phyloP scores from a whole-genome alignment of 225 moss, liverwort and hornwort species.

The Marchantia paleacea region DNA sequence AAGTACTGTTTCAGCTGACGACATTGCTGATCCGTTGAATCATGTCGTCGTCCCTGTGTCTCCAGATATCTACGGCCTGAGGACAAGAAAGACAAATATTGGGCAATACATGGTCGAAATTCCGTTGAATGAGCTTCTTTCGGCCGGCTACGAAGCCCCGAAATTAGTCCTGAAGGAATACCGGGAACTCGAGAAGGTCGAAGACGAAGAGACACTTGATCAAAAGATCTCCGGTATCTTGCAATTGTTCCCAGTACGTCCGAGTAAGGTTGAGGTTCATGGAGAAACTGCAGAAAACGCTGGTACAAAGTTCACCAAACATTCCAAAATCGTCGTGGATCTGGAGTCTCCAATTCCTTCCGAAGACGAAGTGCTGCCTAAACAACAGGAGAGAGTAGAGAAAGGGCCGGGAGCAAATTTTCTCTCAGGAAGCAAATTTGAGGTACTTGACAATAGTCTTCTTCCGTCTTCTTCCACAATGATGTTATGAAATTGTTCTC shows the following conservation, averaged over 20 bases:
- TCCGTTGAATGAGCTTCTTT: conserved; percentile 42
- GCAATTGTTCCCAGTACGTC: conserved; percentile 32
- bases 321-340: conserved; percentile 32
- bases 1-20: background rate
- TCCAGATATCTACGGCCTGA: conserved; percentile 53
- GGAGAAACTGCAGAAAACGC: conserved; percentile 16
- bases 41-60: background rate
- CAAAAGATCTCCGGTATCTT: conserved; percentile 35
- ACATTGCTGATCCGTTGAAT: background rate
- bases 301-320: conserved; percentile 22
- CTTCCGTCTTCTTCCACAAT: background rate
- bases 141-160: conserved; percentile 38
- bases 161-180: conserved; percentile 37
- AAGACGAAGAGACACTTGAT: conserved; percentile 27
- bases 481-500: background rate
- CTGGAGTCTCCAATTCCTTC: conserved; percentile 37
- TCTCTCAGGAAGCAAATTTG: conserved; percentile 1
- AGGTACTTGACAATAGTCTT: conserved; percentile 13
- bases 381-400: conserved; percentile 9
- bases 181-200: conserved; percentile 24
- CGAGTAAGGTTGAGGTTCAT: conserved; percentile 4
- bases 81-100: conserved; percentile 39
- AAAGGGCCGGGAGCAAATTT: conserved; percentile 8
- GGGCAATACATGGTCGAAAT: conserved; percentile 44
- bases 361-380: conserved; percentile 31